Conservation (phyloP, 768 basidiomycete genomes). For the Sporobolomyces roseus region DNA sequence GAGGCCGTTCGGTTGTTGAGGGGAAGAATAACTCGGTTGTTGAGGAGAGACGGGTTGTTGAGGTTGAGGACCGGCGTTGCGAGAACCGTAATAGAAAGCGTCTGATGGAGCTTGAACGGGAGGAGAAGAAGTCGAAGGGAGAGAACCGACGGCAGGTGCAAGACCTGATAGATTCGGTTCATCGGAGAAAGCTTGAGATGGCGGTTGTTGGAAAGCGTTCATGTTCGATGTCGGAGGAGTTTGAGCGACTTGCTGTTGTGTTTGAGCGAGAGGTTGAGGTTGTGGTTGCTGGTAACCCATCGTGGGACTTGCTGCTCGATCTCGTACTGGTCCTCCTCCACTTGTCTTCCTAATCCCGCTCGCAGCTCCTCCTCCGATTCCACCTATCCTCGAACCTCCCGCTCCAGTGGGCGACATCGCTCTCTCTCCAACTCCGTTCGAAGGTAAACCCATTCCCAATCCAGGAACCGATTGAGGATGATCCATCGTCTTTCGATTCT, state of each 20-base stretch:
- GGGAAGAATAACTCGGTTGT: neutral
- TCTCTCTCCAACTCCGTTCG: conserved; percentile 21
- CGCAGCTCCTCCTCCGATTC: conserved; percentile 1
- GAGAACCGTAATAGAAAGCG: conserved; percentile 55
- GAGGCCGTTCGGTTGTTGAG: neutral
- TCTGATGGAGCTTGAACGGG: conserved; percentile 56
- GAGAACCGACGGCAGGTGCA: conserved; percentile 9
- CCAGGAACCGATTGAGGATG: conserved; percentile 1
- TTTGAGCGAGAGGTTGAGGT: too few relatives aligned
- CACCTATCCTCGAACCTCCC: conserved; percentile 5
- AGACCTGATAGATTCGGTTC: neutral
- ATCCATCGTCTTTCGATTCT: conserved; percentile 15
- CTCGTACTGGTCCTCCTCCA: neutral
- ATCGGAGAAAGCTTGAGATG: conserved; percentile 1
- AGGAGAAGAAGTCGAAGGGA: conserved; percentile 13
- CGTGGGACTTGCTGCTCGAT: conserved; percentile 15
- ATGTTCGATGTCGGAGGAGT: conserved; percentile 10
- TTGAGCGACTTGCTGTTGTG: neutral
- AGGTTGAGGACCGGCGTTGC: conserved; percentile 32
- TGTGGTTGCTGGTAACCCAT: neutral
- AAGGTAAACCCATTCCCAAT: neutral
- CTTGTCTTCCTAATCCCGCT: neutral
- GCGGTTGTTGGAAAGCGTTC: neutral
- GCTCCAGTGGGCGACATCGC: conserved; percentile 15
- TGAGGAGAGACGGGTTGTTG: conserved; percentile 51